These are phyloP conservation scores for Cyberlindnera maclurae DNA, from an alignment of 805 yeast genomes.

Conservation along the genomic window DNA sequence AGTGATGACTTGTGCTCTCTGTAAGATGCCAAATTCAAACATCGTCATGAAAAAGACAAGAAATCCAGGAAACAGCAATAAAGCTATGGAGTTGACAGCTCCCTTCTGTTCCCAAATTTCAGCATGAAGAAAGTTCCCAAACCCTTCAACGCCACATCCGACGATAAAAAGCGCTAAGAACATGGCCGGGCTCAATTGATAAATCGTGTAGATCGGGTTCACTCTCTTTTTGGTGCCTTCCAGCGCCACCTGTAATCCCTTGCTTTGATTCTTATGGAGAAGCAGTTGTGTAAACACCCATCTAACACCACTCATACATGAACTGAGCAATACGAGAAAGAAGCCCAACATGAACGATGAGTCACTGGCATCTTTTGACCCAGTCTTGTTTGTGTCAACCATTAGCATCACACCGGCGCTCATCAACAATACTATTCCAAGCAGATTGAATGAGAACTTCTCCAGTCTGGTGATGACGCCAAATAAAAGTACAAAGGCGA, in stretches of 20 bases:
- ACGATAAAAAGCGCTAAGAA: slow-evolving; percentile 49
- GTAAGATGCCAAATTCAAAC: slow-evolving; percentile 77
- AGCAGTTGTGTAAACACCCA: slow-evolving; percentile 93
- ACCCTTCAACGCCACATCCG: slow-evolving; percentile 69
- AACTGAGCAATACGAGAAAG: slow-evolving; percentile 64
- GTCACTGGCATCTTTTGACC: slow-evolving; percentile 16
- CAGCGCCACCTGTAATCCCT: slow-evolving; percentile 4
- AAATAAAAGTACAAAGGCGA: slow-evolving; percentile 84
- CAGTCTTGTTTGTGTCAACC: slow-evolving; percentile 45
- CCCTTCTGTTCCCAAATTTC: slow-evolving; percentile 65
- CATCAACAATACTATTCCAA: slow-evolving; percentile 71
- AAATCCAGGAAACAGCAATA: slow-evolving; percentile 75
- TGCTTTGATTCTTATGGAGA: slow-evolving; percentile 48
- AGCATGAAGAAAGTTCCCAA: slow-evolving; percentile 41
- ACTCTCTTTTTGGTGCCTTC: slow-evolving; percentile 24
- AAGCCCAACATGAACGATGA: slow-evolving; percentile 47
- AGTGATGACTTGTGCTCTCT: slow-evolving; percentile 78
- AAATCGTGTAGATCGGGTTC: slow-evolving; percentile 78
- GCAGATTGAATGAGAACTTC: slow-evolving; percentile 57
- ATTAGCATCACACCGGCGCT: slow-evolving; percentile 79
- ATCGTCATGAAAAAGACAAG: slow-evolving; percentile 87
- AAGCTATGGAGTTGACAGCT: slow-evolving; percentile 40
- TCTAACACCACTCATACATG: slow-evolving; percentile 80
- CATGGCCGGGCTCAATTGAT: slow-evolving; percentile 84
- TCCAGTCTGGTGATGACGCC: slow-evolving; percentile 80